phyloP scores from a whole-genome alignment of 2,329 filamentous ascomycete genomes.

The Fusarium pseudocircinatum region DNA sequence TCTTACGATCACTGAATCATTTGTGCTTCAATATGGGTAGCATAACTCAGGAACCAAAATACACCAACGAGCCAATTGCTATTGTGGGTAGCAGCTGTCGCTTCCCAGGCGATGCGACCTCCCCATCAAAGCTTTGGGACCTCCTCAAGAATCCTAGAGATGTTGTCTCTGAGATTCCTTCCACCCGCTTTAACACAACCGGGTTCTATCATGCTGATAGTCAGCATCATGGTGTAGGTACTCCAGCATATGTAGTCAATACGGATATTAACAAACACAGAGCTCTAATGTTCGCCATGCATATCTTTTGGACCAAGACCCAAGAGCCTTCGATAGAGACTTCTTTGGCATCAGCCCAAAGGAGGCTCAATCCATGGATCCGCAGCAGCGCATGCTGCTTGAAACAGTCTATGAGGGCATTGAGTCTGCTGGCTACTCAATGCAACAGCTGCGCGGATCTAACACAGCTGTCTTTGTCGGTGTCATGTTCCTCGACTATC shows the following conservation, averaged over 20 bases:
- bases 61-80: constrained; percentile 16
- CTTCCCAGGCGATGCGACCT: constrained; percentile 7
- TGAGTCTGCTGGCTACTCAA: constrained; percentile 2
- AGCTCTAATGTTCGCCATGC: constrained; percentile 2
- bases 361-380: constrained; percentile 17
- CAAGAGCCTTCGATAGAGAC: background rate
- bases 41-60: background rate
- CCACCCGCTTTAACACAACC: background rate
- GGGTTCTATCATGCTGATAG: background rate
- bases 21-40: background rate
- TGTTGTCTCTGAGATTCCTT: background rate
- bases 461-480: constrained; percentile 22
- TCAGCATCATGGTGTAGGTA: background rate
- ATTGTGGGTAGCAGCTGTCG: constrained; percentile 15
- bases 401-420: constrained; percentile 21
- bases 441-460: background rate
- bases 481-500: background rate
- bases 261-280: background rate
- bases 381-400: constrained; percentile 2
- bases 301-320: constrained; percentile 9
- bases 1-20: background rate
- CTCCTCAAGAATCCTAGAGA: background rate
- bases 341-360: constrained; percentile 11
- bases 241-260: background rate
- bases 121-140: constrained; percentile 15